These are phyloP conservation scores for Paracoccidioides brasiliensis DNA, from an alignment of 2,329 filamentous ascomycete genomes.

Conservation along the genomic window DNA sequence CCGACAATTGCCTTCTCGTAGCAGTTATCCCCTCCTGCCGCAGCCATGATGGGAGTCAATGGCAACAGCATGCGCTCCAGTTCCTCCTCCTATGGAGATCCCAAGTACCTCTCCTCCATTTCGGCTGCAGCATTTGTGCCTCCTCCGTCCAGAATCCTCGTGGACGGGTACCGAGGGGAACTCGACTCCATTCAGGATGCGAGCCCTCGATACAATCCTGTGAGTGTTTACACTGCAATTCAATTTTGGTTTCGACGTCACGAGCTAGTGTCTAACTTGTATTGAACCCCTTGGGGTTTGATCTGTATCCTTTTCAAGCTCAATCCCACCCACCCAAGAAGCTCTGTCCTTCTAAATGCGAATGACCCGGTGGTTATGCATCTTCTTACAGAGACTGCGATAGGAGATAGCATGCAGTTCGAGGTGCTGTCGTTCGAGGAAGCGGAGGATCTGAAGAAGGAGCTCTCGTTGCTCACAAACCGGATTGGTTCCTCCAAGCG, in stretches of 20 bases:
- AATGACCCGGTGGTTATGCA: constrained; percentile 66
- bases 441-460: constrained; percentile 82
- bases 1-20: not conserved
- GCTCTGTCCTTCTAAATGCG: constrained; percentile 28
- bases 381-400: constrained; percentile 81
- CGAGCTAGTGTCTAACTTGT: not conserved
- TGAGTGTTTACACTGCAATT: constrained; percentile 28
- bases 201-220: constrained; percentile 44
- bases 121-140: constrained; percentile 21
- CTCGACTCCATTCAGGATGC: constrained; percentile 43
- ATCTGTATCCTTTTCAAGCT: constrained; percentile 32
- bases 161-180: constrained; percentile 49
- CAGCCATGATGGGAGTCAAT: constrained; percentile 9
- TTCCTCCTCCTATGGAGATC: constrained; percentile 30
- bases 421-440: constrained; percentile 83
- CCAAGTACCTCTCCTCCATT: constrained; percentile 24
- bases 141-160: constrained; percentile 35
- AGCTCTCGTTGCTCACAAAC: constrained; percentile 56
- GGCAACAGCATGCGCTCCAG: constrained; percentile 25
- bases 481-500: constrained; percentile 71
- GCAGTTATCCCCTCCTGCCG: not conserved
- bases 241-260: not conserved
- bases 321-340: constrained; percentile 28
- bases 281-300: not conserved
- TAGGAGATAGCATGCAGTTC: constrained; percentile 74